A percentile compares a stretch with the other conserved stretches of the same genome.
Evolutionary conservation across 2,329 filamentous ascomycete genomes (phyloP).

Genomic region (Aspergillus sojae): DNA sequence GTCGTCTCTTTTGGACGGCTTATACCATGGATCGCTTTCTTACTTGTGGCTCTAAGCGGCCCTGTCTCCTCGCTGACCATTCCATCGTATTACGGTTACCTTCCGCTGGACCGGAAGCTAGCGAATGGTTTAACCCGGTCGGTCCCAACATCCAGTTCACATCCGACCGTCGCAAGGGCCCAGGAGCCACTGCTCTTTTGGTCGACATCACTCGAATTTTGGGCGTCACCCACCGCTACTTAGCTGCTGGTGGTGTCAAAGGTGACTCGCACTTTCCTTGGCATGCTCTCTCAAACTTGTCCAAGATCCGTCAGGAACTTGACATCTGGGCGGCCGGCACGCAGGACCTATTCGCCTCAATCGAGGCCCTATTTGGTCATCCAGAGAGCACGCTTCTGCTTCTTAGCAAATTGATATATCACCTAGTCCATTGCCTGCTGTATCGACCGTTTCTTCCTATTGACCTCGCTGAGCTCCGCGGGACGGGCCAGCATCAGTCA

Average conservation of each 20-base stretch:
- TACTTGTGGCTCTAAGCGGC: conserved; percentile 77
- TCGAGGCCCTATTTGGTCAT: conserved; percentile 75
- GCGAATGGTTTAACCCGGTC: conserved; percentile 78
- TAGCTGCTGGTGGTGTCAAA: conserved; percentile 83
- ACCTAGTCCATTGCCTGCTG: conserved; percentile 82
- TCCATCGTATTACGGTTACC: conserved; percentile 75
- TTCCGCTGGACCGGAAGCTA: conserved; percentile 66
- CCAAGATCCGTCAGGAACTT: conserved; percentile 81
- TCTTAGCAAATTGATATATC: conserved; percentile 83
- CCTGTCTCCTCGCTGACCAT: conserved; percentile 77
- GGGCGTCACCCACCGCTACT: conserved; percentile 79
- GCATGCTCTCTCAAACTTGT: conserved; percentile 82
- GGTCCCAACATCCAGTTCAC: conserved; percentile 76
- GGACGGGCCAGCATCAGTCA: conserved; percentile 80
- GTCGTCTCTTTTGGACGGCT: conserved; percentile 86
- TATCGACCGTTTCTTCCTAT: conserved; percentile 87
- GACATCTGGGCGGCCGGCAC: conserved; percentile 84
- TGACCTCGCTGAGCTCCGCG: conserved; percentile 77
- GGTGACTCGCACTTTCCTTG: conserved; percentile 89
- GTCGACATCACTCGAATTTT: conserved; percentile 83
- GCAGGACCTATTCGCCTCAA: conserved; percentile 74
- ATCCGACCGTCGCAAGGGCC: conserved; percentile 69
- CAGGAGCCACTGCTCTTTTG: conserved; percentile 77
- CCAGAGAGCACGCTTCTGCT: conserved; percentile 77
- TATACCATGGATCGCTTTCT: conserved; percentile 85